Base-by-base conservation (phyloP, 768 basidiomycete species). In the Astraeus odoratus region DNA sequence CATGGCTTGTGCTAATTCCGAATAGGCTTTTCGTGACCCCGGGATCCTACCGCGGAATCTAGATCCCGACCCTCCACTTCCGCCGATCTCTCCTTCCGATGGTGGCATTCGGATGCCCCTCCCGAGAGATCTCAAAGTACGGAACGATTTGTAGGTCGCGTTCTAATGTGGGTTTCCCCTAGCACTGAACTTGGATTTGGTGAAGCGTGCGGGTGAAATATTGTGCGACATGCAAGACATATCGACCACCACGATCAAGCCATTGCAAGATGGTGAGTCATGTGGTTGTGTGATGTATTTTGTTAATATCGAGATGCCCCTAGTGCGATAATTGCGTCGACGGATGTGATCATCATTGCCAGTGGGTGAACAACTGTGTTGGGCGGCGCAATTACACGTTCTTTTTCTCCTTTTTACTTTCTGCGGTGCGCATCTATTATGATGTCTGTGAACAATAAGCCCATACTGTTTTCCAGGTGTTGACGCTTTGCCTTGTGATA, bases 311-410 rank as follows among this genome's bases (percentile, higher is more conserved):
- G 48, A 18, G 22, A 35, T 36, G 10, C 20, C 36, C 4, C 2
- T 53, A 94, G 86, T 99, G 95, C 60, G 91, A 96, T 55, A 98
- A 98, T 59, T 99, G 95, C 58, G 91, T 97, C 13, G 94, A 97
- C 52, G 83, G 84, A 8, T 97, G 94, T 52, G 93, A 95, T 61
- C 88, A 94, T 58, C 90, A 91, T 58, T 88, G 84, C 51, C 83
- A 83, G 58, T 87, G 84, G 86, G 80, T 99, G 16, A 96, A 97
- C 62, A 96, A 92, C 60, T 98, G 96, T 60, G 77, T 99, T 31
- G 96, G 96, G 6, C 78, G 90, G 31, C 82, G 93, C 36, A 98
- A 97, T 61, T 98, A 99, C 61, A 86, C 90, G 15, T 75, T 82
- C n/a, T 99, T 99, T 67, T 82, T 95, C 50, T 80, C 77, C 0